Evolutionary conservation across 1,284 basidiomycete genomes (phyloP).

Genomic region (Leccinum pallidistipes): DNA sequence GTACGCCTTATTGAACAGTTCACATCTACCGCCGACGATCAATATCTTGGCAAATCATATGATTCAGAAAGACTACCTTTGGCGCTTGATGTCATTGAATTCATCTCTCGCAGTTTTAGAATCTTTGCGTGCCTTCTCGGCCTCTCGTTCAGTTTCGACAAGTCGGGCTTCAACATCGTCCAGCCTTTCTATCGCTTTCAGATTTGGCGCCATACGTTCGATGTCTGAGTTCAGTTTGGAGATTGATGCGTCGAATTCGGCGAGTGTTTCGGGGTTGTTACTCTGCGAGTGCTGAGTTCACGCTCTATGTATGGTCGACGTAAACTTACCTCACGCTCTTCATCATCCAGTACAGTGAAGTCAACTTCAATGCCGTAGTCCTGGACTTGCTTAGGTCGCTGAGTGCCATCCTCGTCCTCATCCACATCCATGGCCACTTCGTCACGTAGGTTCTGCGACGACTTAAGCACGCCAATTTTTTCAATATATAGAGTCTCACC

Average conservation of each 20-base stretch:
- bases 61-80: constrained; percentile 49
- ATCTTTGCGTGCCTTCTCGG: constrained; percentile 77
- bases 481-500: constrained; percentile 42
- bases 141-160: constrained; percentile 71
- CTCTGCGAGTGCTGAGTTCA: constrained; percentile 44
- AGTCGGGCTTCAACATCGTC: constrained; percentile 88
- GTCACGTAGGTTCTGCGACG: constrained; percentile 70
- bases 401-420: constrained; percentile 77
- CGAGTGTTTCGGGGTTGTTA: constrained; percentile 63
- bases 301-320: background rate
- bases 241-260: constrained; percentile 80
- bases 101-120: constrained; percentile 88
- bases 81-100: constrained; percentile 86
- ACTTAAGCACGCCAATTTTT: constrained; percentile 4
- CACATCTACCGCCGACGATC: constrained; percentile 44
- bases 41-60: background rate
- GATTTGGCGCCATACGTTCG: constrained; percentile 93
- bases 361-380: constrained; percentile 93
- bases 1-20: constrained; percentile 96
- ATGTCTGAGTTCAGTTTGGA: constrained; percentile 78
- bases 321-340: constrained; percentile 70
- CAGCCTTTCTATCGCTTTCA: constrained; percentile 94
- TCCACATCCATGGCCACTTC: constrained; percentile 91
- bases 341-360: constrained; percentile 79
- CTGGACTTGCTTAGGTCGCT: constrained; percentile 67